Evolutionary conservation across 2,329 filamentous ascomycete genomes (phyloP).

Genomic region (Aspergillus candidus): DNA sequence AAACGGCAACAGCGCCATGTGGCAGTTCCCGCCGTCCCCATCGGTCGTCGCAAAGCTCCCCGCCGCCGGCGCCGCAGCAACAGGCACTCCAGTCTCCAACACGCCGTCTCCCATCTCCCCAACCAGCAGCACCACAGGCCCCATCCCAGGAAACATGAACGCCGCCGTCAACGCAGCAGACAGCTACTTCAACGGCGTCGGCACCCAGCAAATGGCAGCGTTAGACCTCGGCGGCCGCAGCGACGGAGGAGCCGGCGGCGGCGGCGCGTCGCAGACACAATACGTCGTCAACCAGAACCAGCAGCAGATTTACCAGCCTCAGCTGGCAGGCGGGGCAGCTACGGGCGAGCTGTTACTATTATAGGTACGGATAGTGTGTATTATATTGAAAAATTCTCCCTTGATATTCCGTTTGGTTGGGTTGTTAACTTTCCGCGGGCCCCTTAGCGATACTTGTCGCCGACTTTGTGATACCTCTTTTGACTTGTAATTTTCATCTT

Average conservation of each 20-base stretch:
- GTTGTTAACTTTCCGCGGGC: too few species aligned
- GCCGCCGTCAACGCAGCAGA: slow-evolving; percentile 80
- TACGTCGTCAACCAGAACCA: slow-evolving; percentile 77
- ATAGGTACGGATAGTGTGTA: slow-evolving; percentile 29
- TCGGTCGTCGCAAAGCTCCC: slow-evolving; percentile 24
- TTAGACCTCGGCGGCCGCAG: slow-evolving; percentile 62
- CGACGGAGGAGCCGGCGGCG: slow-evolving; percentile 59
- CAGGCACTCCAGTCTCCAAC: slow-evolving; percentile 2
- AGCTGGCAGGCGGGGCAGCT: slow-evolving; percentile 55
- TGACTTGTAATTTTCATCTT: slow-evolving; percentile 13
- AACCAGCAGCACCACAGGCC: slow-evolving; percentile 19
- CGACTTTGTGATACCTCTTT: slow-evolving; percentile 4
- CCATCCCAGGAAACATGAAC: slow-evolving; percentile 49
- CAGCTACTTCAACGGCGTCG: slow-evolving; percentile 78
- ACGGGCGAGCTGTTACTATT: slow-evolving; percentile 68
- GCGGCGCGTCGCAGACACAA: slow-evolving; percentile 44
- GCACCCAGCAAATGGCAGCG: slow-evolving; percentile 64
- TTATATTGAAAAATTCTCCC: too few species aligned
- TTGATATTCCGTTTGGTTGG: too few species aligned
- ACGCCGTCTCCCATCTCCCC: slow-evolving; percentile 17
- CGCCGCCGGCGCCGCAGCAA: slow-evolving; percentile 26
- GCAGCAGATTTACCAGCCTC: slow-evolving; percentile 67
- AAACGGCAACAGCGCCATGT: slow-evolving; percentile 20
- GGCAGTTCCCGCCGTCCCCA: slow-evolving; percentile 33
- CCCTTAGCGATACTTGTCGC: too few species aligned